A percentile compares a stretch with the other conserved stretches of the same genome.
Conservation (phyloP, 1,139 yeast genomes). For the Diutina sp. region DNA sequence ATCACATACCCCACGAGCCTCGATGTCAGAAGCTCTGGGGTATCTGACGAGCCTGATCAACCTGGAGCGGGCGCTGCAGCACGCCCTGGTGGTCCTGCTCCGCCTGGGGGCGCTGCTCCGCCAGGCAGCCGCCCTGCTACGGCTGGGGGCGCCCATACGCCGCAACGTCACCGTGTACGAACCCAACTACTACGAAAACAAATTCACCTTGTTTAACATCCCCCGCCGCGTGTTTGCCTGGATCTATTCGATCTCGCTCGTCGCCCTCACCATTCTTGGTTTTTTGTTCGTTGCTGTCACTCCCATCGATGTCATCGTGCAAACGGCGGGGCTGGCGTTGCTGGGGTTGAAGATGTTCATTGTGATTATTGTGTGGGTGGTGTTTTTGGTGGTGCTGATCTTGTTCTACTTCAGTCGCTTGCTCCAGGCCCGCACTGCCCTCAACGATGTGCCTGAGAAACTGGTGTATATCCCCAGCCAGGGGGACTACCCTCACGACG, state of each 20-base stretch:
- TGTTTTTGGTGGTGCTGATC: conserved; percentile 37
- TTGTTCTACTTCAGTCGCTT: conserved; percentile 40
- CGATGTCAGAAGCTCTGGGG: background rate
- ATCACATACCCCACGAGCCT: background rate
- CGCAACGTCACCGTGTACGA: background rate
- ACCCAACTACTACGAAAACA: conserved; percentile 1
- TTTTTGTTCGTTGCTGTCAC: conserved; percentile 48
- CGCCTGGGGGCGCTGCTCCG: background rate
- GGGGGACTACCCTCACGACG: conserved; percentile 46
- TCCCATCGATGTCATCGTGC: conserved; percentile 65
- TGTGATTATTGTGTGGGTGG: conserved; percentile 60
- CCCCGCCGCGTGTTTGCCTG: conserved; percentile 31
- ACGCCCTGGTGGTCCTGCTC: background rate
- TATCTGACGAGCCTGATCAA: background rate
- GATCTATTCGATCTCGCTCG: conserved; percentile 45
- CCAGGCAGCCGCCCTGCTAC: background rate
- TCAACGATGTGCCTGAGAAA: conserved; percentile 65
- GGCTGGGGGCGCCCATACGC: background rate
- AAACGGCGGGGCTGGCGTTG: conserved; percentile 41
- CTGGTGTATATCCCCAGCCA: conserved; percentile 49
- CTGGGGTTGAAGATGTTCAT: conserved; percentile 59
- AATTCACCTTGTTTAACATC: conserved; percentile 4
- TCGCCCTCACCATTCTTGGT: conserved; percentile 27
- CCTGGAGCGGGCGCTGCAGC: background rate
- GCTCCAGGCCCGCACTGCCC: conserved; percentile 40